Evolutionary conservation across 2,329 filamentous ascomycete genomes (phyloP), one percentile per base, ranked within the genome.

Genomic region (Drechslerella dactyloides): DNA sequence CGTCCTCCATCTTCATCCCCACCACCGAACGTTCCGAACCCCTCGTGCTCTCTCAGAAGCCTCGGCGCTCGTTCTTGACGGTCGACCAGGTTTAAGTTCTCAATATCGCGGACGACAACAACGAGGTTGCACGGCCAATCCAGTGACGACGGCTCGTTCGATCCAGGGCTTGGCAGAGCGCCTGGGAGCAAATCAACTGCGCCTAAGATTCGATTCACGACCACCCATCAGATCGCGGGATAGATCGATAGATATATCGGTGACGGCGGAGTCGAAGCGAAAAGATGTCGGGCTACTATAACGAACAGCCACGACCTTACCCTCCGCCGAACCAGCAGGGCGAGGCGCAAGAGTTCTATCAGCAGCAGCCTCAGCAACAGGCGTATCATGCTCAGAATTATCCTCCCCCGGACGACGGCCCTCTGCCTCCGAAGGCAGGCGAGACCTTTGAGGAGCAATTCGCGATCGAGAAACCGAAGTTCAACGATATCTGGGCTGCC

Each of bases 401-500:
- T 21, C 58, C 52, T 84, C 85, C 78, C 80, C 46, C 48, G 2
- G 21, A 48, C 15, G 44, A 27, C 35, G 68, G 53, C 5, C 68
- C 59, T 58, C 44, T 72, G 11, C 68, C 68, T 21, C 68, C 68
- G 19, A 72, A 72, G 40, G 27, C 33, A 17, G 68, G 68, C 30
- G 60, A 81, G 51, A 81, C 78, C 15, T 97, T 96, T 78, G 87
- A 93, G 19, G 85, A 97, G 77, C 86, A 87, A 1, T 97, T 97
- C 83, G 89, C 89, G 80, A 80, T 97, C 58, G 85, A 90, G 57
- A 87, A 83, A 74, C 91, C 91, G n/a, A 96, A 93, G 79, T 96
- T 85, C 81, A 91, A 97, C 77, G 93, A 97, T 78, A 78, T 90
- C 24, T 97, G 93, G 93, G 93, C 93, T 2, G 92, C 89, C 2